Evolutionary conservation across 2,329 filamentous ascomycete genomes (phyloP).

Genomic region (Aspergillus eucalypticola): DNA sequence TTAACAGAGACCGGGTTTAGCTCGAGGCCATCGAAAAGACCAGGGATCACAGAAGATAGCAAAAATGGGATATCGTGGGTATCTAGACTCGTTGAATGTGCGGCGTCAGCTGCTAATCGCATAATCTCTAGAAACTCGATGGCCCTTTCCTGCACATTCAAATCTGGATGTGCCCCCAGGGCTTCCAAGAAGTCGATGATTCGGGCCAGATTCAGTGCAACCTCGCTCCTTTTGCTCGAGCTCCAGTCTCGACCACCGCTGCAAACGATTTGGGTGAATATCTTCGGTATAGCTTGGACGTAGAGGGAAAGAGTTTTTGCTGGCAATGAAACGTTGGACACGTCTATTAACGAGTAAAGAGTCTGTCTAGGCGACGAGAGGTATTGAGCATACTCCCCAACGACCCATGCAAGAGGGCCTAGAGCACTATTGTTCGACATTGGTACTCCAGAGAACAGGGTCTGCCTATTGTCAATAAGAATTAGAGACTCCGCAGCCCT

Average conservation of each 20-base stretch:
- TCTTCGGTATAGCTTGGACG: conserved; percentile 81
- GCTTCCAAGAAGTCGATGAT: conserved; percentile 81
- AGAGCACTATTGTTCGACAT: conserved; percentile 64
- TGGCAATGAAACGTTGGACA: conserved; percentile 57
- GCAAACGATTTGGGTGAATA: conserved; percentile 73
- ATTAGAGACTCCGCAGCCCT: conserved; percentile 77
- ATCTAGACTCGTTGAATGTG: conserved; percentile 33
- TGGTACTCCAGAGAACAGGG: conserved; percentile 55
- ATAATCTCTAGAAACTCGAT: conserved; percentile 91
- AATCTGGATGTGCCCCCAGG: conserved; percentile 74
- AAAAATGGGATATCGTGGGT: conserved; percentile 70
- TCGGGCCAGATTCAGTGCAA: conserved; percentile 75
- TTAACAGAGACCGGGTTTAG: conserved; percentile 84
- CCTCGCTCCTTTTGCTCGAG: conserved; percentile 68
- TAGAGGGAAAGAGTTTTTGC: conserved; percentile 73
- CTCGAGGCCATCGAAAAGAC: conserved; percentile 81
- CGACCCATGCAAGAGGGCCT: conserved; percentile 76
- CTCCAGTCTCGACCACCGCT: conserved; percentile 67
- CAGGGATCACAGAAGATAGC: conserved; percentile 86
- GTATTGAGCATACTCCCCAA: conserved; percentile 81
- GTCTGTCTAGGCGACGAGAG: conserved; percentile 70
- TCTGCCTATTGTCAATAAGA: conserved; percentile 58
- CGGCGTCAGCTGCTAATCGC: conserved; percentile 79
- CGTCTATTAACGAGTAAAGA: conserved; percentile 73
- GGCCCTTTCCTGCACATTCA: conserved; percentile 93